Evolutionary conservation across 495 filamentous ascomycete genomes (phyloP).

Genomic region (Penicillium tannophilum): DNA sequence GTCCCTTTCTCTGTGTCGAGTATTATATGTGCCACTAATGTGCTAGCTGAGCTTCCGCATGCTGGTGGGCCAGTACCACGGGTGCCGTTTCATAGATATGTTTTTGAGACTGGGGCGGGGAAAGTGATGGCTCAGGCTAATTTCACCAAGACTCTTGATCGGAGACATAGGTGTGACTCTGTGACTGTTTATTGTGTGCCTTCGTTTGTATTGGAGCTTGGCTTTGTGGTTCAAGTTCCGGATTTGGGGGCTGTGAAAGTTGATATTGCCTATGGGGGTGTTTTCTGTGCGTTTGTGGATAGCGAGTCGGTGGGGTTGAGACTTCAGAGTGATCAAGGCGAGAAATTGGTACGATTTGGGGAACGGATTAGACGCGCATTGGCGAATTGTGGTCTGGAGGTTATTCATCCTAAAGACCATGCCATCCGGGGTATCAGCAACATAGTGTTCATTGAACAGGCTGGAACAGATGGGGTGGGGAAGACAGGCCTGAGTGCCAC

Average conservation of each 20-base stretch:
- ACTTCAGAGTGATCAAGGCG: background rate
- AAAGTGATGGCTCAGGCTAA: background rate
- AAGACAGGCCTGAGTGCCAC: background rate
- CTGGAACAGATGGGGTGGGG: background rate
- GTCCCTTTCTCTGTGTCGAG: conserved; percentile 8
- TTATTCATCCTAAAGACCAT: conserved; percentile 4
- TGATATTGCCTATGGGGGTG: conserved; percentile 10
- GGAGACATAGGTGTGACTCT: background rate
- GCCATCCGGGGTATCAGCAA: conserved; percentile 1
- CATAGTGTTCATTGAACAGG: conserved; percentile 4
- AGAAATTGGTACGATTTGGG: conserved; percentile 6
- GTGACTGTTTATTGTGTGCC: conserved; percentile 7
- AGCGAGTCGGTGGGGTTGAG: background rate
- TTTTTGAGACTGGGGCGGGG: conserved; percentile 12
- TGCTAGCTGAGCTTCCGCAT: background rate
- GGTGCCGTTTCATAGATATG: background rate
- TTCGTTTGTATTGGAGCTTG: conserved; percentile 7
- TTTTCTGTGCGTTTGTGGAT: conserved; percentile 12
- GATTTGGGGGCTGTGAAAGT: background rate
- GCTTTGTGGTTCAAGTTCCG: background rate
- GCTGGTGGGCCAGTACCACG: conserved; percentile 1
- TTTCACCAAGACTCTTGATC: background rate
- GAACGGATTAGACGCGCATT: conserved; percentile 7
- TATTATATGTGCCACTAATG: conserved; percentile 3
- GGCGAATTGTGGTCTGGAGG: background rate